These are phyloP conservation scores for Quercus cerris DNA, from an alignment of 306 rosid genomes.

Conservation along the genomic window DNA sequence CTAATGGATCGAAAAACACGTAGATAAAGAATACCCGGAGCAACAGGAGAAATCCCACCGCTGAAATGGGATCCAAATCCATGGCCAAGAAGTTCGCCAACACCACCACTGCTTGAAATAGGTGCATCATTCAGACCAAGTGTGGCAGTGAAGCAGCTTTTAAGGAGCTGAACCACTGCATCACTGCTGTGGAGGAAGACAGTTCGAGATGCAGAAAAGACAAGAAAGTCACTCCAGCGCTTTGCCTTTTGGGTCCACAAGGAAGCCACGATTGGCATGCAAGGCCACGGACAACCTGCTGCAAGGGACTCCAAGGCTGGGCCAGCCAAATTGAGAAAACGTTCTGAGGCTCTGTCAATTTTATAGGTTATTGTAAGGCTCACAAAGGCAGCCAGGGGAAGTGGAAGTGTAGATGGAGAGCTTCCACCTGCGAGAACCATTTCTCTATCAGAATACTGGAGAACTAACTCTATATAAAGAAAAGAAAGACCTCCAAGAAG, in stretches of 20 bases:
- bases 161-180: conserved; percentile 51
- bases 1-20: conserved; percentile 48
- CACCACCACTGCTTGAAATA: conserved; percentile 43
- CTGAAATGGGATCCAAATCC: conserved; percentile 59
- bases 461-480: not conserved
- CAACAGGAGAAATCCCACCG: conserved; percentile 55
- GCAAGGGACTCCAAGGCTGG: conserved; percentile 58
- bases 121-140: conserved; percentile 44
- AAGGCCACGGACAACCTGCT: conserved; percentile 67
- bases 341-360: conserved; percentile 56
- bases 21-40: conserved; percentile 57
- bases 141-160: conserved; percentile 51
- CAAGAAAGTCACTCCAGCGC: conserved; percentile 57
- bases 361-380: conserved; percentile 61
- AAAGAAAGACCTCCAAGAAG: not conserved
- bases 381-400: conserved; percentile 60
- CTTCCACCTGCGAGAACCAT: conserved; percentile 34
- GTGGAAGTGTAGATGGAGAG: conserved; percentile 56
- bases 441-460: not conserved
- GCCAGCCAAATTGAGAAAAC: conserved; percentile 55
- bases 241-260: conserved; percentile 65
- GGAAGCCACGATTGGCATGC: conserved; percentile 62
- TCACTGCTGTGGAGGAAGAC: conserved; percentile 54
- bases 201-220: conserved; percentile 59
- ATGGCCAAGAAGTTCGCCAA: conserved; percentile 59